phyloP scores from a whole-genome alignment of 352 stramenopile species.

The Plasmopara halstedii region DNA sequence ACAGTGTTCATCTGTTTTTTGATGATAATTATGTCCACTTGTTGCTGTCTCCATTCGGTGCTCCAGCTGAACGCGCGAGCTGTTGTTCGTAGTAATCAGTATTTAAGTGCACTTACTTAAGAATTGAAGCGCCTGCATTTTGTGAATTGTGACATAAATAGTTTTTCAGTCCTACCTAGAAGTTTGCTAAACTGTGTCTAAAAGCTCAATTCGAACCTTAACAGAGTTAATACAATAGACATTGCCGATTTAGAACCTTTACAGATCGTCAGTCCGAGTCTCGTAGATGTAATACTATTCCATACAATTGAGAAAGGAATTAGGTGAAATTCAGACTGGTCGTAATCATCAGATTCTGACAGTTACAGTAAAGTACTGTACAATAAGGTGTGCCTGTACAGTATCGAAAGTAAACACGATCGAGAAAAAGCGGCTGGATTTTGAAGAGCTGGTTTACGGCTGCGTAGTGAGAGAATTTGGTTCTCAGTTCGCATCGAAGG shows the following conservation, averaged over 20 bases:
- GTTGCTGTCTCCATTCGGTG: too few species aligned
- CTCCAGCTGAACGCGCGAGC: too few species aligned
- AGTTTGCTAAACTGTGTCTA: neutral
- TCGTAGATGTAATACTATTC: neutral
- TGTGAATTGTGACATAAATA: too few species aligned
- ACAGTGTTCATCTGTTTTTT: neutral
- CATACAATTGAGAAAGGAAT: neutral
- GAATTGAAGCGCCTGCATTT: too few species aligned
- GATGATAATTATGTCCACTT: neutral
- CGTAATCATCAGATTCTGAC: constrained; percentile 1
- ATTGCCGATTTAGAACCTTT: neutral
- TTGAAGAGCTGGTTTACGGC: constrained; percentile 22
- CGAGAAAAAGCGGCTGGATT: constrained; percentile 15
- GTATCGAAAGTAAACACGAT: constrained; percentile 5
- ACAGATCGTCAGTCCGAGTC: neutral
- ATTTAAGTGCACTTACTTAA: too few species aligned
- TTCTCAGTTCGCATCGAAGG: constrained; percentile 8
- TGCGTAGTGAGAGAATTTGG: constrained; percentile 9
- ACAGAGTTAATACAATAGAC: too few species aligned
- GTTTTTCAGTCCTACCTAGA: neutral
- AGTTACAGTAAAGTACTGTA: neutral
- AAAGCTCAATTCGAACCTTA: neutral
- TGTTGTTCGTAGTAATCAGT: neutral
- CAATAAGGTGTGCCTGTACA: neutral
- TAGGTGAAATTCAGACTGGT: neutral